Evolutionary conservation across 1,284 basidiomycete genomes (phyloP).

Genomic region (Leccinum huronense): DNA sequence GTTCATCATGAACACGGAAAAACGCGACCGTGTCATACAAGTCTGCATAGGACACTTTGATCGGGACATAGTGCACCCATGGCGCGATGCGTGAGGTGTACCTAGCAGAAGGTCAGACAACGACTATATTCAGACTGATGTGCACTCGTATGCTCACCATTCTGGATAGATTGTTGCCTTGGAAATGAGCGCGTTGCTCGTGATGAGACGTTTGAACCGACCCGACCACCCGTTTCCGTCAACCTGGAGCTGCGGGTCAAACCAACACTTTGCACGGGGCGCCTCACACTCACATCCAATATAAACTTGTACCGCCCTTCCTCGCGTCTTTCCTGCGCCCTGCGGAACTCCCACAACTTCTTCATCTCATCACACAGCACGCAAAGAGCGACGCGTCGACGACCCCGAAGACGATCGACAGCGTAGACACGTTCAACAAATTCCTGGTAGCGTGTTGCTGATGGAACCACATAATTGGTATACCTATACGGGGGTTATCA

Average conservation of each 20-base stretch:
- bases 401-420: conserved; percentile 58
- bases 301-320: conserved; percentile 65
- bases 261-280: too few species aligned
- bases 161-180: conserved; percentile 66
- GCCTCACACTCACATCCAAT: conserved; percentile 48
- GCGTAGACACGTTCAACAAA: conserved; percentile 53
- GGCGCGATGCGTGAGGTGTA: conserved; percentile 45
- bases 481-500: conserved; percentile 38
- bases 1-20: conserved; percentile 56
- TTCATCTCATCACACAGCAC: conserved; percentile 46
- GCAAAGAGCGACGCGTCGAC: conserved; percentile 55
- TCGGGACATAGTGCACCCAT: conserved; percentile 63
- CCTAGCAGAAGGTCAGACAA: conserved; percentile 22
- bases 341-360: conserved; percentile 47
- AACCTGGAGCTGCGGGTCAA: conserved; percentile 35
- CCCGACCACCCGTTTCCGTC: conserved; percentile 73
- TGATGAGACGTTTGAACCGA: conserved; percentile 65
- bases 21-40: conserved; percentile 58
- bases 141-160: conserved; percentile 42
- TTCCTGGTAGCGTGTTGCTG: conserved; percentile 54
- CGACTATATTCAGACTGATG: neutral
- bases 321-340: conserved; percentile 42
- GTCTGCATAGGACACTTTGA: conserved; percentile 53
- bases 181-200: conserved; percentile 59
- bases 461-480: conserved; percentile 58